Evolutionary conservation across 305 asterid genomes (phyloP), one percentile per base, ranked within the genome.

Genomic region (Fraxinus ornus): DNA sequence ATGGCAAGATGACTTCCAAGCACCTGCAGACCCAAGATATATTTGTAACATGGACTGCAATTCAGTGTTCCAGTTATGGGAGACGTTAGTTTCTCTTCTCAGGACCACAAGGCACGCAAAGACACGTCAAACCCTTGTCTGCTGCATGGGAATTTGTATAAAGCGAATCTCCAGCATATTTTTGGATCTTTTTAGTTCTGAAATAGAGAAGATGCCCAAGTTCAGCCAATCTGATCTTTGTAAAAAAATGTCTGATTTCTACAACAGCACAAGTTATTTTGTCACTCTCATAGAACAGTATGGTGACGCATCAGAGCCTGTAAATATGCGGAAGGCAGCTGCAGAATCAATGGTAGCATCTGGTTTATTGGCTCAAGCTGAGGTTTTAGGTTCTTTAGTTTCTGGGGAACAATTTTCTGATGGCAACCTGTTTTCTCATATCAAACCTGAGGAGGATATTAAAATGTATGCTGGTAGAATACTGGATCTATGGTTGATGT

Each of bases 321-420:
- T 89, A 75, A 91, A 86, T 82, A 93, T 90, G 97, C 89, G 98
- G 60, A 92, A 84, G 87, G 95, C 98, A 49, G 95, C 99, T 83
- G 97, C 97, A 60, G 97, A 94, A 82, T 93, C 99, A 47, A 81
- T 96, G 83, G 86, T 93, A 80, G 95, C 97, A 82, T 96, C 99
- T 89, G 94, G 88, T 82, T 81, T 96, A 79, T 90, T 94, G 77
- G 82, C 87, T 77, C 94, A 91, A 80, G 89, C 92, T 64, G 84
- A 84, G 75, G 80, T 79, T 52, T 79, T 93, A 60, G 94, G 95
- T 83, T 86, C 89, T 82, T 81, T 83, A 79, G 79, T 91, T 81
- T 84, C 33, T 79, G 81, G 81, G 77, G 30, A 72, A 86, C 84
- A 81, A 39, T 52, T 84, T 81, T 88, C 92, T 60, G 83, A 89